Base-by-base conservation (phyloP, 192 early-diverging fungal species). In the Umbelopsis sp. region DNA sequence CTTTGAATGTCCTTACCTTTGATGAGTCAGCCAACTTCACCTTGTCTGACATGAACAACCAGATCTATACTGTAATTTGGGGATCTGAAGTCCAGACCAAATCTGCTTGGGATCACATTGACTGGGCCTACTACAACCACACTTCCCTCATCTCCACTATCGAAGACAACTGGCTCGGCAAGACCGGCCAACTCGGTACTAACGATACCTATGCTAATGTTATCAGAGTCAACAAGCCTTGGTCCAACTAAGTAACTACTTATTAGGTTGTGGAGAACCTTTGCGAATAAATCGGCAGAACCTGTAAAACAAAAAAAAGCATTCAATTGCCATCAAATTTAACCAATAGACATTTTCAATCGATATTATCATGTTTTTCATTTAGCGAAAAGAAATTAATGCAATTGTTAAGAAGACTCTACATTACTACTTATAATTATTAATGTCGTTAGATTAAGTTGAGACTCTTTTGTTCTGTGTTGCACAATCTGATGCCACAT, bases 21-120 rank as follows among this genome's bases (percentile, higher is more conserved):
- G 66, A 67, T 22, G 66, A 67, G 43, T 67, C 66, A n/a, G 66
- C 10, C 36, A 67, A 67, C 43, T 26, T 31, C 66, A 67, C 66
- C 38, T 22, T 22, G 5, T 14, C 17, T 26, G 66, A 67, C 22
- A 67, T 26, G 22, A 67, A 67, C 43, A 67, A 67, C 22, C 66
- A 67, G 10, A 67, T 67, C n/a, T 67, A 67, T 22, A 45, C 66
- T 4, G 41, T 21, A 14, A 43, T 43, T 41, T 67, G 66, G 66
- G 66, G 66, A 24, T 22, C n/a, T 43, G 66, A 10, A 3, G 66
- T 67, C 9, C 11, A 47, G 38, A 67, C n/a, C 66, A 25, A 45
- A 5, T 24, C n/a, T 26, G 22, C 45, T 20, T 67, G 26, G 21
- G 66, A 67, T 47, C n/a, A 67, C 10, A 26, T 45, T 45, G 66